Conservation (phyloP, 768 basidiomycete species). For the Suillus clintonianus region DNA sequence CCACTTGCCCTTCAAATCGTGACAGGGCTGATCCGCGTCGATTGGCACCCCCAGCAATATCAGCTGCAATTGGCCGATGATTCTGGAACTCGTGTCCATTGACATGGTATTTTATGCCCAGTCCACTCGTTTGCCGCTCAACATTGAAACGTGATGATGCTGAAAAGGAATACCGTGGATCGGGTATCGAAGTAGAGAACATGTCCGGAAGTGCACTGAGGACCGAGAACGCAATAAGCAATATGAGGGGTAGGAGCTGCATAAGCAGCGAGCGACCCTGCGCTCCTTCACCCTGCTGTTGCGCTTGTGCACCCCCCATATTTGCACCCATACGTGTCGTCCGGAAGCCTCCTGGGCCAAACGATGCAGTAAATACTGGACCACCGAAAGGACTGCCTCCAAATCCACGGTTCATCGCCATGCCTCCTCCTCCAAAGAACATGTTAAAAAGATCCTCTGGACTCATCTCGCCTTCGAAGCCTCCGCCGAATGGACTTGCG, state of each 20-base stretch:
- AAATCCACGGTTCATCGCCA: slow-evolving; percentile 43
- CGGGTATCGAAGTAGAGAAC: slow-evolving; percentile 69
- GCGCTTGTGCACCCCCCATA: slow-evolving; percentile 36
- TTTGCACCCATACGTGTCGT: slow-evolving; percentile 57
- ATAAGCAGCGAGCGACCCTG: slow-evolving; percentile 61
- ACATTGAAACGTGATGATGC: slow-evolving; percentile 60
- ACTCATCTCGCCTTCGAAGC: slow-evolving; percentile 83
- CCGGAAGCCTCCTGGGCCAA: slow-evolving; percentile 83
- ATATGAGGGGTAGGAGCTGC: slow-evolving; percentile 82
- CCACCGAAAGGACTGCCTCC: slow-evolving; percentile 51
- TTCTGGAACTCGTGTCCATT: slow-evolving; percentile 71
- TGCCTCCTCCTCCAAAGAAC: slow-evolving; percentile 87
- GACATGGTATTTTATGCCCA: slow-evolving; percentile 84
- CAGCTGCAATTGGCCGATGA: slow-evolving; percentile 77
- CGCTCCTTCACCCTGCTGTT: slow-evolving; percentile 38
- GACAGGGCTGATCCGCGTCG: slow-evolving; percentile 38
- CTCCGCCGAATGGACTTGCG: slow-evolving; percentile 48
- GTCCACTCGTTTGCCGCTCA: slow-evolving; percentile 67
- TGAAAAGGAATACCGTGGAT: slow-evolving; percentile 78
- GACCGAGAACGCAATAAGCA: slow-evolving; percentile 84
- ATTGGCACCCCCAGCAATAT: slow-evolving; percentile 51
- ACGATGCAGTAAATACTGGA: slow-evolving; percentile 74
- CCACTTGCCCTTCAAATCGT: slow-evolving; percentile 76
- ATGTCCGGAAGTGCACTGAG: slow-evolving; percentile 78
- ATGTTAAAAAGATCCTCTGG: slow-evolving; percentile 98